Evolutionary conservation across 495 filamentous ascomycete species (phyloP), one percentile per base, ranked within the genome.

Genomic region (Penicillium steckii): DNA sequence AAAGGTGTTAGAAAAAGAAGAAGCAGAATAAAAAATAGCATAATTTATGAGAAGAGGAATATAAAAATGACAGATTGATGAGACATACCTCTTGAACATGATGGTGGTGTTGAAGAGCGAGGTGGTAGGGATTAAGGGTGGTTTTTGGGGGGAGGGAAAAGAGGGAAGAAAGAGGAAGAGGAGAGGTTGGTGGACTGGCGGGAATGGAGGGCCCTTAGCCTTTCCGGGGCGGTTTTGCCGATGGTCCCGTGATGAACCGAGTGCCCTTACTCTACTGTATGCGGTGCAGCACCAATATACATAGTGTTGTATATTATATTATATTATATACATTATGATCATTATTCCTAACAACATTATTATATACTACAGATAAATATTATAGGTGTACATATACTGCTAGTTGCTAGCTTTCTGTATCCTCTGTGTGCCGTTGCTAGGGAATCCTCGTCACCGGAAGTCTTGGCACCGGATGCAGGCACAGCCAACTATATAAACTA

Each of bases 51-150:
- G n/a, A n/a, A n/a, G n/a, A n/a, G n/a, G n/a, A n/a, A n/a, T n/a
- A n/a, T n/a, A n/a, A n/a, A n/a, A n/a, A n/a, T n/a, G n/a, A n/a
- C n/a, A n/a, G n/a, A n/a, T n/a, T n/a, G 50, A 76, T 37, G 44
- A 29, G 42, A 77, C 85, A 75, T 76, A 92, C 88, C 88, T 91
- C 87, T 89, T 90, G 81, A 89, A 89, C 88, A 92, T 92, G 79
- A 74, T 89, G 83, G 77, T 57, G 61, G 73, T 76, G 72, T 73
- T 70, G 67, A 73, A 73, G 72, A 76, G 75, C 66, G 74, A 78
- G 65, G 70, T 65, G 64, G 58, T 61, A 56, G 66, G 65, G 65
- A 61, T 61, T 65, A 59, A 53, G 56, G 58, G 59, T 60, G 48
- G 57, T 51, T 55, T 66, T 57, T 59, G 60, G 56, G 59, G 57